Percentiles rank a stretch among this genome's conserved stretches.
Conservation (phyloP, 2,329 filamentous ascomycete genomes). For the Grosmannia penicillata region DNA sequence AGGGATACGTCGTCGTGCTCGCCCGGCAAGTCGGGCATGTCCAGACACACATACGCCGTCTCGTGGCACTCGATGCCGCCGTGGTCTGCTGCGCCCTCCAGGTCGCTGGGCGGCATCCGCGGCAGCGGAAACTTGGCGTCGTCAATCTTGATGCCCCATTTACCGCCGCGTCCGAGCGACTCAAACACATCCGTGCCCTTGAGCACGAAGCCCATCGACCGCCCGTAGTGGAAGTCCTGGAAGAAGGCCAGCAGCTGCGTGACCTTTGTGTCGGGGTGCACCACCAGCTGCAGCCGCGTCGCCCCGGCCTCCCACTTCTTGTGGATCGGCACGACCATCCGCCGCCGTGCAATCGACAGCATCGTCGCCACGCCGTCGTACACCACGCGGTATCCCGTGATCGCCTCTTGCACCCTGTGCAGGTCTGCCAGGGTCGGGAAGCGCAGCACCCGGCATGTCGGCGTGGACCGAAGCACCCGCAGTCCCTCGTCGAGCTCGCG, state of each 20-base stretch:
- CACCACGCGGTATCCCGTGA: conserved; percentile 67
- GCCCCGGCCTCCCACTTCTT: conserved; percentile 85
- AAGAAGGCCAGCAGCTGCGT: conserved; percentile 76
- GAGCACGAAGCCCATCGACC: conserved; percentile 78
- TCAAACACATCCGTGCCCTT: conserved; percentile 78
- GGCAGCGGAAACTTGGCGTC: conserved; percentile 86
- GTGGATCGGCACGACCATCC: conserved; percentile 84
- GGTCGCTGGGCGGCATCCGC: conserved; percentile 37
- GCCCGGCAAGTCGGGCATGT: conserved; percentile 75
- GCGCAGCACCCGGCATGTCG: conserved; percentile 57
- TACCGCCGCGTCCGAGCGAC: conserved; percentile 48
- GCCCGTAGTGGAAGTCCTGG: conserved; percentile 71
- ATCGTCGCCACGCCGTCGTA: conserved; percentile 58
- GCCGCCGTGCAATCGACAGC: conserved; percentile 68
- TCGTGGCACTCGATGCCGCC: conserved; percentile 24
- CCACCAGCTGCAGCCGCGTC: conserved; percentile 67
- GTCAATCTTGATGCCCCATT: conserved; percentile 62
- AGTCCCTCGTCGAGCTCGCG: conserved; percentile 50
- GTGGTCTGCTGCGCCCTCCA: conserved; percentile 7
- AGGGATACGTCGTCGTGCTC: conserved; percentile 89
- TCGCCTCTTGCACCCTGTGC: conserved; percentile 61
- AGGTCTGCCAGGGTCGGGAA: conserved; percentile 54
- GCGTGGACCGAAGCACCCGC: conserved; percentile 37
- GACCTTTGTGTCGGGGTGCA: conserved; percentile 52
- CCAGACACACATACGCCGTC: conserved; percentile 65